Evolutionary conservation across 2,329 filamentous ascomycete genomes (phyloP).

Genomic region (Neonectria magnoliae): DNA sequence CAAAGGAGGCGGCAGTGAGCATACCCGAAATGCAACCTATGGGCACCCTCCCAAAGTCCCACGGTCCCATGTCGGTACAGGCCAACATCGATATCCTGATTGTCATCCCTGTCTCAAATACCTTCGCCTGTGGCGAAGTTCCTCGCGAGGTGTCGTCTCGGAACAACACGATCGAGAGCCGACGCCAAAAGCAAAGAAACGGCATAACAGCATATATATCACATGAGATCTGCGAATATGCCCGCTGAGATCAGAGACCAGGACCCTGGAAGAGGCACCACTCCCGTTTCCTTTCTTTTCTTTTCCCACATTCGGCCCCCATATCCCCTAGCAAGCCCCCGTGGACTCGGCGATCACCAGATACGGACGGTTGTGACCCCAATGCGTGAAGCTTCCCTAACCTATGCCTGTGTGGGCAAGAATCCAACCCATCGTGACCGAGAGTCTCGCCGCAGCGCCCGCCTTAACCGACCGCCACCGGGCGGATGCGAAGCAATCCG

Average conservation of each 20-base stretch:
- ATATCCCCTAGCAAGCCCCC: slow-evolving; percentile 4
- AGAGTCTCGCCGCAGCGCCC: slow-evolving; percentile 39
- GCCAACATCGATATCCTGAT: slow-evolving; percentile 1
- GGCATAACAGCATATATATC: slow-evolving; percentile 7
- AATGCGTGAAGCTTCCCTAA: slow-evolving; percentile 21
- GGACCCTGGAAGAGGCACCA: slow-evolving; percentile 6
- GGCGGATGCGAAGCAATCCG: slow-evolving; percentile 13
- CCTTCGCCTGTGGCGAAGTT: slow-evolving; percentile 8
- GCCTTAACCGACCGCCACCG: slow-evolving; percentile 31
- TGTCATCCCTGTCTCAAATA: slow-evolving; percentile 2
- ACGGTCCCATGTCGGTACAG: background rate
- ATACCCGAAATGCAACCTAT: slow-evolving; percentile 4
- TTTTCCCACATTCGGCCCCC: background rate
- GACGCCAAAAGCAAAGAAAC: slow-evolving; percentile 3
- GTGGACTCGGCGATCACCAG: slow-evolving; percentile 17
- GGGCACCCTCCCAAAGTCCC: slow-evolving; percentile 8
- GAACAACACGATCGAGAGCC: slow-evolving; percentile 11
- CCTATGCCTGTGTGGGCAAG: slow-evolving; percentile 29
- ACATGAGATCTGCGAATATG: slow-evolving; percentile 17
- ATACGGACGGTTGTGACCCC: slow-evolving; percentile 14
- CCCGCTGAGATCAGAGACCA: slow-evolving; percentile 17
- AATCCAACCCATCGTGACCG: slow-evolving; percentile 37
- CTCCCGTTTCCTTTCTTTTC: background rate
- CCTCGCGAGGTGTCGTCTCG: slow-evolving; percentile 9
- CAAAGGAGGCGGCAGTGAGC: slow-evolving; percentile 11